A percentile compares a stretch with the other conserved stretches of the same genome.
Conservation (phyloP, 2,329 filamentous ascomycete species). For the Rugonectria rugulosa region DNA sequence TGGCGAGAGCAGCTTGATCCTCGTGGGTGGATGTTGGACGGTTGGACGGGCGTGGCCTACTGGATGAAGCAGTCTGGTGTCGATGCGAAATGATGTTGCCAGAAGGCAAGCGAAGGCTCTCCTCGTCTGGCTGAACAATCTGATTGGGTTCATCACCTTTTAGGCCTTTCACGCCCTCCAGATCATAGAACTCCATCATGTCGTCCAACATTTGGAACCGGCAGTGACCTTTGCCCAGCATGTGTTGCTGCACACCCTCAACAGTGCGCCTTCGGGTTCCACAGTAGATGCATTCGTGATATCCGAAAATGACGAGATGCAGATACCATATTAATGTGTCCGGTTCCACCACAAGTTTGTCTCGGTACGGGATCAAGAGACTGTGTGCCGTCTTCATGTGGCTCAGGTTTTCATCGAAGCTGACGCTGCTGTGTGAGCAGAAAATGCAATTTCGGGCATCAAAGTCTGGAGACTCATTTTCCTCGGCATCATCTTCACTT, state of each 20-base stretch:
- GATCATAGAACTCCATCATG: slow-evolving; percentile 51
- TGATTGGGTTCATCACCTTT: not conserved
- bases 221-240: slow-evolving; percentile 58
- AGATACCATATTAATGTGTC: slow-evolving; percentile 57
- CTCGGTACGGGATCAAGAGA: slow-evolving; percentile 51
- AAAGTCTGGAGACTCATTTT: slow-evolving; percentile 32
- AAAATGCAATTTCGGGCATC: slow-evolving; percentile 50
- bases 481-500: not conserved
- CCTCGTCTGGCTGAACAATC: not conserved
- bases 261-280: slow-evolving; percentile 51
- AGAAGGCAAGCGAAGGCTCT: slow-evolving; percentile 8
- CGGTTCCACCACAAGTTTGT: slow-evolving; percentile 52
- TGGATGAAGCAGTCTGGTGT: not conserved
- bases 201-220: slow-evolving; percentile 52
- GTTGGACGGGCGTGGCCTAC: not conserved
- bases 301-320: slow-evolving; percentile 56
- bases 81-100: slow-evolving; percentile 14
- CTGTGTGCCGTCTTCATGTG: slow-evolving; percentile 61
- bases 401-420: slow-evolving; percentile 47
- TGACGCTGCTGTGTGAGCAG: slow-evolving; percentile 42
- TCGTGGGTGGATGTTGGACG: not conserved
- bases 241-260: slow-evolving; percentile 59
- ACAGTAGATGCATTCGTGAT: slow-evolving; percentile 60
- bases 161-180: slow-evolving; percentile 15
- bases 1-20: not conserved